Evolutionary conservation across 345 rosid species (phyloP).

Genomic region (Eucalyptus rudis): DNA sequence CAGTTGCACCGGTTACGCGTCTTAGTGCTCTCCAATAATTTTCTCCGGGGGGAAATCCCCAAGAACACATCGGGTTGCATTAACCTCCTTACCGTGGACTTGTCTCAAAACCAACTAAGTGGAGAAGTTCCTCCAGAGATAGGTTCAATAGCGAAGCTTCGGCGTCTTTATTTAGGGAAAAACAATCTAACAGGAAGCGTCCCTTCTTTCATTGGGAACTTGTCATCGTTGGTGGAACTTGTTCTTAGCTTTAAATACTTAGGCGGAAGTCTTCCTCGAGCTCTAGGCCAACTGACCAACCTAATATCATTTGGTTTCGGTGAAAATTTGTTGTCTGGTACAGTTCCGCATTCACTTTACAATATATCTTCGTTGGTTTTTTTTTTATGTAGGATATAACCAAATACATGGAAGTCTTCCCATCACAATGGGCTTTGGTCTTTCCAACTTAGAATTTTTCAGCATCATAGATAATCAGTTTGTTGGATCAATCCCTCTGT

Average conservation of each 20-base stretch:
- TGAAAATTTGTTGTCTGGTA: accelerated
- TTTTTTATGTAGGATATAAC: too few relatives aligned
- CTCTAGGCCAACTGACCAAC: not conserved
- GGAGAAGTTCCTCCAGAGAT: not conserved
- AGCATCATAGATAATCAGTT: not conserved
- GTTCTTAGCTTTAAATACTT: too few relatives aligned
- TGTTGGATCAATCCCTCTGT: not conserved
- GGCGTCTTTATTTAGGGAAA: accelerated
- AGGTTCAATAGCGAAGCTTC: not conserved
- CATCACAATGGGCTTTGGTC: not conserved
- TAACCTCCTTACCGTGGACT: not conserved
- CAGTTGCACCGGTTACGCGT: not conserved
- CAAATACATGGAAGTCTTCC: not conserved
- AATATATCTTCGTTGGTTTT: too few relatives aligned
- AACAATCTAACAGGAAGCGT: not conserved
- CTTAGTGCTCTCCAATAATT: not conserved
- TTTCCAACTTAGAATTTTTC: not conserved
- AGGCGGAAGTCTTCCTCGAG: not conserved
- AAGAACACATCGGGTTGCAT: not conserved
- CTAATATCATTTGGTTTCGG: accelerated
- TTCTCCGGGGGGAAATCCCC: not conserved
- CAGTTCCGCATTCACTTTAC: not conserved
- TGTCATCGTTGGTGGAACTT: too few relatives aligned
- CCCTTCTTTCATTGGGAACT: not conserved
- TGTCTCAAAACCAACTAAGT: not conserved